Conservation (phyloP, 139 green algal genomes). For the Chlorokybus atmophyticus region DNA sequence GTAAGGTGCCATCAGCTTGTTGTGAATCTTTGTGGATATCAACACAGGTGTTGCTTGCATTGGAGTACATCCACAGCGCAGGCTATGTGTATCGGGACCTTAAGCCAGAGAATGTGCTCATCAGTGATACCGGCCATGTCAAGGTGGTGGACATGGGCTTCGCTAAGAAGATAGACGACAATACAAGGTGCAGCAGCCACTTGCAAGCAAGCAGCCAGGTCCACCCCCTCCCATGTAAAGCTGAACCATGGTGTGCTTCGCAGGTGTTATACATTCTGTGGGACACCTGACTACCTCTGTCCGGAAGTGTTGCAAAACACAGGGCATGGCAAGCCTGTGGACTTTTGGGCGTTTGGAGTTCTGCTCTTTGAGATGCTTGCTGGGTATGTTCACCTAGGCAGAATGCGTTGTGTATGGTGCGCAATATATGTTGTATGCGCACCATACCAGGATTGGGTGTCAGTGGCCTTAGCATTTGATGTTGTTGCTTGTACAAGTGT, state of each 20-base stretch:
- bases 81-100: constrained; percentile 27
- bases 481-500: neutral
- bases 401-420: too few species aligned
- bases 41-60: neutral
- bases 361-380: constrained; percentile 72
- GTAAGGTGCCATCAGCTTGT: neutral
- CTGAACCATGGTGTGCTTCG: neutral
- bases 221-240: too few species aligned
- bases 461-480: neutral
- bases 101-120: constrained; percentile 29
- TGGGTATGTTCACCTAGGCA: too few species aligned
- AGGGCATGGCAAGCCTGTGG: constrained; percentile 54
- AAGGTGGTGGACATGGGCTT: constrained; percentile 28
- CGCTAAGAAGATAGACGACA: constrained; percentile 10
- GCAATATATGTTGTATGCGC: too few species aligned
- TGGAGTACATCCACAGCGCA: constrained; percentile 24
- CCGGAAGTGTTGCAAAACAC: constrained; percentile 46
- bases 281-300: constrained; percentile 29
- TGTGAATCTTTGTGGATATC: neutral
- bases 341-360: constrained; percentile 75
- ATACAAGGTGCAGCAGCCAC: constrained; percentile 10
- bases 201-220: too few species aligned
- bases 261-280: constrained; percentile 25
- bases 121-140: constrained; percentile 9
- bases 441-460: too few species aligned